A percentile compares a stretch with the other conserved stretches of the same genome.
Conservation (phyloP, 2,329 filamentous ascomycete species). For the Scortechinia acanthostroma region DNA sequence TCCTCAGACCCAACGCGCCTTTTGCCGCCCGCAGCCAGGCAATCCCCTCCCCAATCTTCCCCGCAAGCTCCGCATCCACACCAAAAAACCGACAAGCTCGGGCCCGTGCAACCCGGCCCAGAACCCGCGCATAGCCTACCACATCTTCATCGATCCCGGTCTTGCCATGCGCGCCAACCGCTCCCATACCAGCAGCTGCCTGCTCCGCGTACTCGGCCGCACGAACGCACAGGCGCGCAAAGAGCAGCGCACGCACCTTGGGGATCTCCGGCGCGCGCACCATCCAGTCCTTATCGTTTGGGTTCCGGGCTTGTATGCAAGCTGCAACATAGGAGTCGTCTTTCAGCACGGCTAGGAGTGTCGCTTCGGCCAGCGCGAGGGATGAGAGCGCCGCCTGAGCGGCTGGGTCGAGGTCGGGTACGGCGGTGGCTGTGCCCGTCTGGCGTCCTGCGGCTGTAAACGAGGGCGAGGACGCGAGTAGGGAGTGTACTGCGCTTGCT, state of each 20-base stretch:
- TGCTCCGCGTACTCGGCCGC: slow-evolving; percentile 53
- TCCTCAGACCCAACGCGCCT: slow-evolving; percentile 38
- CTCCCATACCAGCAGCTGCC: slow-evolving; percentile 16
- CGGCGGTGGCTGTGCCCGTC: slow-evolving; percentile 9
- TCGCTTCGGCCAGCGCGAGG: slow-evolving; percentile 53
- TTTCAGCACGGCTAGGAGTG: slow-evolving; percentile 52
- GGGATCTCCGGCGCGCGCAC: slow-evolving; percentile 52
- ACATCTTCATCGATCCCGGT: slow-evolving; percentile 40
- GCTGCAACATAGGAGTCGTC: slow-evolving; percentile 55
- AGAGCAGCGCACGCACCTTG: slow-evolving; percentile 54
- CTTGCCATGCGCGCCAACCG: slow-evolving; percentile 6
- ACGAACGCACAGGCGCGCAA: slow-evolving; percentile 51
- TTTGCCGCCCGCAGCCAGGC: slow-evolving; percentile 51
- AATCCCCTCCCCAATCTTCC: slow-evolving; percentile 51
- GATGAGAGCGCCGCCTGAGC: neutral
- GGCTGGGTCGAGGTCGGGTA: slow-evolving; percentile 22
- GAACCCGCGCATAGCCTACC: slow-evolving; percentile 41
- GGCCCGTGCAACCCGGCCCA: slow-evolving; percentile 45
- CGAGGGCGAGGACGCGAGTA: slow-evolving; percentile 28
- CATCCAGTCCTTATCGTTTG: slow-evolving; percentile 59
- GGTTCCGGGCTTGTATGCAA: slow-evolving; percentile 51
- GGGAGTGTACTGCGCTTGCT: slow-evolving; percentile 46
- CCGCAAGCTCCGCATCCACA: slow-evolving; percentile 49
- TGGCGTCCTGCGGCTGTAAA: slow-evolving; percentile 3
- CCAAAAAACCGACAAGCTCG: slow-evolving; percentile 55